phyloP scores from a whole-genome alignment of 2,329 filamentous ascomycete genomes.

The Talaromyces sp. region DNA sequence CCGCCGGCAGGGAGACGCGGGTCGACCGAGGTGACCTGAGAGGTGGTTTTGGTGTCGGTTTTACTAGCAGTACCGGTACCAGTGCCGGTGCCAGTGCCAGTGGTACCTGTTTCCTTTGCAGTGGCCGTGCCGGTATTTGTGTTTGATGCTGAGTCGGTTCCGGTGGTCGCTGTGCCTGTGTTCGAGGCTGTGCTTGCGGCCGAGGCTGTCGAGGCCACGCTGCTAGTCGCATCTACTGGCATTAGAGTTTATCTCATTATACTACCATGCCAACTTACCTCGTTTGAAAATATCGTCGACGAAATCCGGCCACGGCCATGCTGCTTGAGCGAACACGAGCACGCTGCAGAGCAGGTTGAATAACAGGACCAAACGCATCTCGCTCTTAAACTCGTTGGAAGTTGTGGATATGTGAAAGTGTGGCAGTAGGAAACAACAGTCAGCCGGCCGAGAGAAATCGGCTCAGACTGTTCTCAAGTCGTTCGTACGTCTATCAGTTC shows the following conservation, averaged over 20 bases:
- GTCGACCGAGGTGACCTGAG: conserved; percentile 44
- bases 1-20: conserved; percentile 53
- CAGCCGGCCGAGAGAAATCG: background rate
- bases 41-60: conserved; percentile 20
- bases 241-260: conserved; percentile 13
- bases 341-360: conserved; percentile 28
- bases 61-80: background rate
- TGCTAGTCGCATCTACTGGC: background rate
- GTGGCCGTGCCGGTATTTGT: conserved; percentile 10
- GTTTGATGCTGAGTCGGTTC: too few species aligned
- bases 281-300: conserved; percentile 16
- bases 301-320: conserved; percentile 21
- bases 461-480: background rate
- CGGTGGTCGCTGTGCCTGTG: conserved; percentile 12
- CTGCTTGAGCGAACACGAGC: conserved; percentile 26
- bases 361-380: conserved; percentile 28
- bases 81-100: background rate
- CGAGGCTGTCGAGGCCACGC: background rate
- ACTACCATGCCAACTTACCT: background rate
- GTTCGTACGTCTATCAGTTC: background rate
- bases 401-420: background rate
- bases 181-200: conserved; percentile 5
- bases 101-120: conserved; percentile 13
- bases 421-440: background rate
- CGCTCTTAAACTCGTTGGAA: conserved; percentile 1